Percentiles rank a stretch among this genome's conserved stretches.
phyloP scores from a whole-genome alignment of 1,284 basidiomycete species.

The Leccinum pachyderme region DNA sequence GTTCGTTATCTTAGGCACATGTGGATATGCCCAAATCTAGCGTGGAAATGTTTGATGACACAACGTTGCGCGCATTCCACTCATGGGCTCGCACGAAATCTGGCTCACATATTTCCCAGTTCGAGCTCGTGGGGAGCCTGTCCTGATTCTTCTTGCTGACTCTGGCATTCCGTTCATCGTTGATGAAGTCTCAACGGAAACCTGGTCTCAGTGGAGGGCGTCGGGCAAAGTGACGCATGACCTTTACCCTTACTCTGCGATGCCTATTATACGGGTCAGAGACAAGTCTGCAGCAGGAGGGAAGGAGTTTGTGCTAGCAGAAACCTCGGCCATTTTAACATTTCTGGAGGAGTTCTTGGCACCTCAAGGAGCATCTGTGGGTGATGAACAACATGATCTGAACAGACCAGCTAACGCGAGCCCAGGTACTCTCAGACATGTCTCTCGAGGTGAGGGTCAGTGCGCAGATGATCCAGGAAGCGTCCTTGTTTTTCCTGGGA shows the following conservation, averaged over 20 bases:
- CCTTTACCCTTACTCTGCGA: constrained; percentile 22
- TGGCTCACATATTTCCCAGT: constrained; percentile 21
- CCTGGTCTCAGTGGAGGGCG: constrained; percentile 19
- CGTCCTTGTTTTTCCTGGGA: constrained; percentile 25
- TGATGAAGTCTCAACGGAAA: constrained; percentile 12
- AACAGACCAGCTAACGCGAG: constrained; percentile 1
- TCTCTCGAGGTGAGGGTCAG: constrained; percentile 18
- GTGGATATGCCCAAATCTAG: not conserved
- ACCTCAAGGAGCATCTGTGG: constrained; percentile 13
- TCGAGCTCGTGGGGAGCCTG: constrained; percentile 27
- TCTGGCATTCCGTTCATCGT: constrained; percentile 23
- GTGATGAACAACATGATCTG: not conserved
- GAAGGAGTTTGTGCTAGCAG: constrained; percentile 21
- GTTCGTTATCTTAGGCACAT: not conserved
- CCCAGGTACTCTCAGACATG: constrained; percentile 19
- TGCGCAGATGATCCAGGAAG: constrained; percentile 26
- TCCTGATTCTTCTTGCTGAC: constrained; percentile 27
- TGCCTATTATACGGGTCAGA: constrained; percentile 26
- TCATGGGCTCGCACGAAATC: constrained; percentile 18
- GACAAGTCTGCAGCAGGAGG: constrained; percentile 5
- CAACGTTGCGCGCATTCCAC: not conserved
- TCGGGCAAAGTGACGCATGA: constrained; percentile 16
- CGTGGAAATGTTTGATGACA: not conserved
- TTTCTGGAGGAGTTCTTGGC: constrained; percentile 22
- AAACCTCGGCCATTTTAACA: constrained; percentile 26